Evolutionary conservation across 148 eudicot species (phyloP).

Genomic region (Pharnaceum exiguum): DNA sequence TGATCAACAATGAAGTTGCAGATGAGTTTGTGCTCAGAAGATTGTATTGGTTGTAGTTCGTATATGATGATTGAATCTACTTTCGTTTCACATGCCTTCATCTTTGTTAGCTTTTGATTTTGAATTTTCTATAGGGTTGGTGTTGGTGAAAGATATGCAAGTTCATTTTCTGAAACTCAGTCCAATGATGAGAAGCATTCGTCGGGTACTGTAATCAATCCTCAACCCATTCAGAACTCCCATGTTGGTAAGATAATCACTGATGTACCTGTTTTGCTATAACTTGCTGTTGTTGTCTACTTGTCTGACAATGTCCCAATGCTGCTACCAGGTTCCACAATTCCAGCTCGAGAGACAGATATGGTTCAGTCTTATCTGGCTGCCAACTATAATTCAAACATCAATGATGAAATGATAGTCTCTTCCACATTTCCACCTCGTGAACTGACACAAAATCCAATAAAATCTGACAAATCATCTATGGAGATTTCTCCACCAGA

Average conservation of each 20-base stretch:
- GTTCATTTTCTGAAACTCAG: slow-evolving; percentile 27
- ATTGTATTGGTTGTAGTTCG: background rate
- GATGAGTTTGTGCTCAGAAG: too few species aligned
- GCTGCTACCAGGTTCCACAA: slow-evolving; percentile 35
- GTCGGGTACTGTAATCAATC: slow-evolving; percentile 18
- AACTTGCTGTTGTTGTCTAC: background rate
- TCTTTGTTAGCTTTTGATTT: background rate
- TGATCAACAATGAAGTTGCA: too few species aligned
- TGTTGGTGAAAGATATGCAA: slow-evolving; percentile 16
- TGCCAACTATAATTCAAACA: slow-evolving; percentile 14
- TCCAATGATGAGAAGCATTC: slow-evolving; percentile 34
- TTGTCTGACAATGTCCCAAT: slow-evolving; percentile 8
- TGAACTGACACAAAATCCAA: slow-evolving; percentile 31
- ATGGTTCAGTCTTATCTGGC: slow-evolving; percentile 27
- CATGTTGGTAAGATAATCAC: slow-evolving; percentile 29
- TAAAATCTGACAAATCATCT: slow-evolving; percentile 29
- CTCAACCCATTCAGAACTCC: slow-evolving; percentile 23
- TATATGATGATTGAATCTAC: background rate
- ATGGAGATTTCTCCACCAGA: slow-evolving; percentile 40
- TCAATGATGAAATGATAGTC: slow-evolving; percentile 31
- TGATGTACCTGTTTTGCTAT: background rate
- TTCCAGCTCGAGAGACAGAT: slow-evolving; percentile 24
- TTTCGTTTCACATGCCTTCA: background rate
- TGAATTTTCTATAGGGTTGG: slow-evolving; percentile 18
- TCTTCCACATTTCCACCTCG: slow-evolving; percentile 28